Evolutionary conservation across 345 rosid genomes (phyloP), one percentile per base, ranked within the genome.

Genomic region (Hibiscus tridactylites): DNA sequence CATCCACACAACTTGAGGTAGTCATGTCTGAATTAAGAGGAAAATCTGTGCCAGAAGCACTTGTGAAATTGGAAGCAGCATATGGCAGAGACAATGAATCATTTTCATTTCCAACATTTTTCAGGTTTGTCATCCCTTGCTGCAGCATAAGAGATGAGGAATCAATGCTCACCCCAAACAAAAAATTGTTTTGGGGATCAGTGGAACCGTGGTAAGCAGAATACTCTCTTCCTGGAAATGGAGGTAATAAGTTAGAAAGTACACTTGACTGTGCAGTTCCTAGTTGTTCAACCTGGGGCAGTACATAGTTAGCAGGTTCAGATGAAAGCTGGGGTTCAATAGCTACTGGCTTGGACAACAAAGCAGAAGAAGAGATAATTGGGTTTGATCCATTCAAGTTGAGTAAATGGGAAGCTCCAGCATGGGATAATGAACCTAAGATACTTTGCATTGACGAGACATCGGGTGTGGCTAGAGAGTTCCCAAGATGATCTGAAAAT

Each of bases 221-320:
- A 72, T 93, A 91, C 73, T 91, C 97, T 80, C 90, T 90, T 54
- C 97, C 97, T 13, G 98, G 98, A 72, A 94, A 91, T 3, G 97
- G 97, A 24, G 95, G 61, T 57, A 21, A 57, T 21, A 57, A 57
- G 13, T 57, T 83, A 73, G 84, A 75, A 61, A 57, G 61, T 57
- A 76, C 68, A 65, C 76, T 87, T 77, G 86, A 76, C 74, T 84
- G 95, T 12, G 79, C 76, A 62, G 83, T 82, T 33, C 87, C 91
- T 81, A 91, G 17, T 59, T 86, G 97, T 73, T 88, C 94, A 74
- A 85, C 79, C 29, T 82, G 87, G 44, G 88, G 72, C 52, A 83
- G 65, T 61, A 83, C 81, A 54, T 88, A 80, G 31, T 82, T 90
- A 74, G 82, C 71, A 8, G 84, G 63, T 76, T 78, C 88, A 39